Base-by-base conservation (phyloP, 441 rosid genomes). In the California macrophylla region DNA sequence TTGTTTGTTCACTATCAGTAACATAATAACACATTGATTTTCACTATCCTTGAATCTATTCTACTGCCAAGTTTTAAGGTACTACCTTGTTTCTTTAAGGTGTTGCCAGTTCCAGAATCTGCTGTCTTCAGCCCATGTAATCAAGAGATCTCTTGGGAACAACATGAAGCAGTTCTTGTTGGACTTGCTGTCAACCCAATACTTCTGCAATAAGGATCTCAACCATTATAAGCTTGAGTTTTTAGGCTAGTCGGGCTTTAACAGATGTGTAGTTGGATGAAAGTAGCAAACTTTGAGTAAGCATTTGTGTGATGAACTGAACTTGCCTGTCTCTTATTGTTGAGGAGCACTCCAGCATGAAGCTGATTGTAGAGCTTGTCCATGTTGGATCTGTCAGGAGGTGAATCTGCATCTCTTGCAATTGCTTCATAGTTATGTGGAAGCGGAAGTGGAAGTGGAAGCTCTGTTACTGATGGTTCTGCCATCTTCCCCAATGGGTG, bases 81-180 rank as follows among this genome's bases (percentile, higher is more conserved):
- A 12, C 4, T 83, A 91, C 91, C 85, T 81, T 8, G 85, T 69
- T 56, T 85, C 89, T 52, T 66, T 38, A 6, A 72, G 30, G 67
- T 38, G 0, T 66, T 20, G 52, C 97, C 95, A 91, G 32, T 36
- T 67, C 97, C 97, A 91, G 72, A 70, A 85, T 23, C 50, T 61
- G 18, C 18, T 1, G 58, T 83, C 68, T 25, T 81, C 89, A 32
- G 81, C 82, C 89, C 96, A 89, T 50, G 79, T 82, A 72, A 89
- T 87, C 1, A 71, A 68, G 64, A 87, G 82, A 66, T 69, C 82
- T 72, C 83, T 80, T 61, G 93, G 84, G 71, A 74, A 86, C 79
- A 89, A 21, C 84, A 84, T 81, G 83, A 87, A 85, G 82, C 90
- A 80, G 76, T 86, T 89, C 64, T 69, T 77, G 71, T 82, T 80